Conservation (phyloP, 176 grass and related monocot genomes). For the Oryza meridionalis region DNA sequence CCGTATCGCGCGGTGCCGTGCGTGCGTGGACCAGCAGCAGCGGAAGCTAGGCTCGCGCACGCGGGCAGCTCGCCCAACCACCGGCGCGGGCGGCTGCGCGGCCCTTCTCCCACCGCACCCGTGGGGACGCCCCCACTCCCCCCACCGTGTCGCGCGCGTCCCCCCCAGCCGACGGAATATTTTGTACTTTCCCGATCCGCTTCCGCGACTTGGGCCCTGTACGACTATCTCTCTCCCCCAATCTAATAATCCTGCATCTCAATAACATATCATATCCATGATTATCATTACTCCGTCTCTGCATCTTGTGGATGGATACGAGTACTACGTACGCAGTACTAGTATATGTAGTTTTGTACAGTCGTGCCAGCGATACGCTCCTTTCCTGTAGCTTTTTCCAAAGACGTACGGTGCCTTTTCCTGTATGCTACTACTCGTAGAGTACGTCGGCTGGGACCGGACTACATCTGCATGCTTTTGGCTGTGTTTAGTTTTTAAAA, state of each 20-base stretch:
- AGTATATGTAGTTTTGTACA: no score
- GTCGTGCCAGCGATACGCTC: no score
- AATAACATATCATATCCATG: no score
- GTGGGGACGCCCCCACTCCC: not conserved
- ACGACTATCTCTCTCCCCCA: not conserved
- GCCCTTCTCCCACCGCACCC: not conserved
- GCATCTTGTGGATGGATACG: not conserved
- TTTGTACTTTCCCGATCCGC: constrained; percentile 18
- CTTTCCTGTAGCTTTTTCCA: not conserved
- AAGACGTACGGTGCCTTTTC: not conserved
- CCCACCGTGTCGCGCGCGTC: not conserved
- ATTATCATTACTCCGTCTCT: not conserved
- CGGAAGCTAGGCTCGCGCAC: not conserved
- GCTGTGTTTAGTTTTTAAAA: no score
- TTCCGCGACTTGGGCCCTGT: not conserved
- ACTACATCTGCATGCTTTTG: not conserved
- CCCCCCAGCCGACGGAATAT: not conserved
- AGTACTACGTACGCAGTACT: no score
- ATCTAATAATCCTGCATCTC: no score
- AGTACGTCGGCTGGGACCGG: not conserved
- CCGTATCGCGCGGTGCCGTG: not conserved
- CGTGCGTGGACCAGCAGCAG: not conserved
- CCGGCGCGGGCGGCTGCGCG: constrained; percentile 31
- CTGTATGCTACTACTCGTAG: not conserved
- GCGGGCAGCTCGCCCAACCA: not conserved